Evolutionary conservation across 768 basidiomycete species (phyloP), one percentile per base, ranked within the genome.

Genomic region (Tricholoma furcatifolium): DNA sequence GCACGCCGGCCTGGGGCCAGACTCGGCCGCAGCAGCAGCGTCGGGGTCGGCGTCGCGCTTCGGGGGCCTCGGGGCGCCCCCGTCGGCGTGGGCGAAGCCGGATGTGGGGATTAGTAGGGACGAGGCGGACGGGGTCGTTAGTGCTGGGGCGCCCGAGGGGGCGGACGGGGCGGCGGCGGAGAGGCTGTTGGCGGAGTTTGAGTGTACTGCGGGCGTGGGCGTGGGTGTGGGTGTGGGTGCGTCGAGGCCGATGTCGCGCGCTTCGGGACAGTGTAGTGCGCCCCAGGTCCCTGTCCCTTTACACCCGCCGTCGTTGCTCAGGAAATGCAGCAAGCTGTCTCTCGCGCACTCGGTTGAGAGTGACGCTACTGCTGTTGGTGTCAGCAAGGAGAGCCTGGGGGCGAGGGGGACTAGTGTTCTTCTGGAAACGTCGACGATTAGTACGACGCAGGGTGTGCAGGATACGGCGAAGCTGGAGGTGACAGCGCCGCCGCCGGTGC

Each of bases 1-100:
- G n/a, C n/a, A n/a, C n/a, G n/a, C n/a, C n/a, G n/a, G n/a, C n/a
- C n/a, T n/a, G n/a, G n/a, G n/a, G n/a, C n/a, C n/a, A n/a, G n/a
- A n/a, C n/a, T n/a, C n/a, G n/a, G 52, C 34, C 9, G 15, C 34
- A 35, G 34, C 34, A 12, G 24, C 23, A 12, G 21, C 6, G 23
- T 20, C 17, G 4, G 1, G 42, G 18, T 14, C 12, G 14, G 21
- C 21, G 24, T 57, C 39, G 51, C 44, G 58, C 8, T 56, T 56
- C 36, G 60, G 41, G 23, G 58, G 51, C 31, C 6, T 56, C 6
- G 51, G 54, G n/a, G 60, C 61, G 6, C 75, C 74, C 7, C 73
- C 74, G 4, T 73, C 74, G 4, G 80, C 77, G 1, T 78, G 79
- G 70, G 74, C 83, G 1, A 82, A 81, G 60, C 79, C 86, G 8